Conservation (phyloP, 352 stramenopile species). For the Halophytophthora polymorphica region DNA sequence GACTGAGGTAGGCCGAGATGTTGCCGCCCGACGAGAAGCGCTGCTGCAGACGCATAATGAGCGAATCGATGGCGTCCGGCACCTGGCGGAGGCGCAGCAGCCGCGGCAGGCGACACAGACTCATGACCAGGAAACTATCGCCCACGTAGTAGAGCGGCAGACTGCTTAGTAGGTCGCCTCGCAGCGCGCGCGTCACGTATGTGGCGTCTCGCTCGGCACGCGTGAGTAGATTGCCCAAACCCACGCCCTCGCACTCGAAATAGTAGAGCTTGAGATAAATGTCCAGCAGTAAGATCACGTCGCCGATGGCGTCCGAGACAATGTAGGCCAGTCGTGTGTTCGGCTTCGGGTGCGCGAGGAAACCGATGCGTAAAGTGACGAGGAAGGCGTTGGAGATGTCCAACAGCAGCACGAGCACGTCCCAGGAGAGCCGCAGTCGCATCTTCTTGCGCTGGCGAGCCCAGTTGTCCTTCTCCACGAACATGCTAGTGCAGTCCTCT, state of each 20-base stretch:
- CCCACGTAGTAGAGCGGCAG: conserved; percentile 70
- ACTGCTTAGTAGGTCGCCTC: conserved; percentile 40
- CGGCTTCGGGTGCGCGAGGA: conserved; percentile 34
- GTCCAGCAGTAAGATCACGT: conserved; percentile 40
- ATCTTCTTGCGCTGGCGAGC: conserved; percentile 46
- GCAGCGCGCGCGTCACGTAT: conserved; percentile 40
- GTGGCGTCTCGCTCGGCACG: conserved; percentile 36
- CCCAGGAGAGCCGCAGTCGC: conserved; percentile 59
- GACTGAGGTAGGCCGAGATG: conserved; percentile 61
- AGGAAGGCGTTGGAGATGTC: conserved; percentile 67
- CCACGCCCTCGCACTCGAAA: conserved; percentile 61
- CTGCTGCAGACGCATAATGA: conserved; percentile 71
- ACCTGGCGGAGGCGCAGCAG: conserved; percentile 47
- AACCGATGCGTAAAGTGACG: conserved; percentile 72
- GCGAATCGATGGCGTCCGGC: conserved; percentile 41
- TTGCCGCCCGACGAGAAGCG: conserved; percentile 48
- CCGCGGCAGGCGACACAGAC: conserved; percentile 51
- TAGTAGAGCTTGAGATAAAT: conserved; percentile 77
- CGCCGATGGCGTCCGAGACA: conserved; percentile 37
- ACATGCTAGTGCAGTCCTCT: conserved; percentile 61
- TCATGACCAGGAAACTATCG: conserved; percentile 47
- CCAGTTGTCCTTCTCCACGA: conserved; percentile 46
- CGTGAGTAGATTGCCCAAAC: conserved; percentile 50
- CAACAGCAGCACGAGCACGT: conserved; percentile 44
- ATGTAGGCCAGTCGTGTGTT: conserved; percentile 21